A percentile compares a stretch with the other conserved stretches of the same genome.
Conservation (phyloP, 1,284 basidiomycete genomes). For the Pseudozyma pruni region DNA sequence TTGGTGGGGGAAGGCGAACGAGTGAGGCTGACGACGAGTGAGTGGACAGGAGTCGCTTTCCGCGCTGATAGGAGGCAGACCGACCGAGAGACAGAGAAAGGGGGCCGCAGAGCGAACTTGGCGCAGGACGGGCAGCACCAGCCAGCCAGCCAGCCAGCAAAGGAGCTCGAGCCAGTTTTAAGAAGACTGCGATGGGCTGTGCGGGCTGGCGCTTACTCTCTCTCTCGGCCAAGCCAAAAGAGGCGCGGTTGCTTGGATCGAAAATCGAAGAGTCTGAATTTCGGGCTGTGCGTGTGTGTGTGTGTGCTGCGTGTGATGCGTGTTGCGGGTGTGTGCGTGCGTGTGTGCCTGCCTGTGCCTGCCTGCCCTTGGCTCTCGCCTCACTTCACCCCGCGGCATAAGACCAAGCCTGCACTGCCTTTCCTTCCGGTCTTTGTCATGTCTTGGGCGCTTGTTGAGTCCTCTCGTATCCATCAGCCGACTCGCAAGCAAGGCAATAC, state of each 20-base stretch:
- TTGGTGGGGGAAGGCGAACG: constrained; percentile 21
- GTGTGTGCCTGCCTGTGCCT: not conserved
- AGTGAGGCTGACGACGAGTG: constrained; percentile 1
- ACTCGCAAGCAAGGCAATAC: too few species aligned
- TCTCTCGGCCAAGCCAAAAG: too few species aligned
- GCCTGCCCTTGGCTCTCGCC: not conserved
- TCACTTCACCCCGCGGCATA: not conserved
- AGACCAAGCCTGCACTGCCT: constrained; percentile 5
- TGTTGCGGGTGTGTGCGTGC: constrained; percentile 1
- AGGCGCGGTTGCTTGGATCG: not conserved
- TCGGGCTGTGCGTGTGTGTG: constrained; percentile 26
- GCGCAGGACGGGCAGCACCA: constrained; percentile 1
- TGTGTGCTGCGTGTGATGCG: not conserved
- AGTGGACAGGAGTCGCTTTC: constrained; percentile 10
- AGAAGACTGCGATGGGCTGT: too few species aligned
- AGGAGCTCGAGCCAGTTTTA: constrained; percentile 9
- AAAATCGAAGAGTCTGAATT: constrained; percentile 6
- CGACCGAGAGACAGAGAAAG: not conserved
- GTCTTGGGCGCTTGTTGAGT: too few species aligned
- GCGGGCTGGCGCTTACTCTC: too few species aligned
- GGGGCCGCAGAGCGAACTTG: constrained; percentile 2
- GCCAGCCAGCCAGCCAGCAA: constrained; percentile 1
- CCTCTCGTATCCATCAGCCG: too few species aligned
- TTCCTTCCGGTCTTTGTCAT: not conserved
- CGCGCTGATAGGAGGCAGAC: constrained; percentile 12